These are phyloP conservation scores for Corynespora cassiicola DNA, from an alignment of 2,329 filamentous ascomycete genomes.

Conservation along the genomic window DNA sequence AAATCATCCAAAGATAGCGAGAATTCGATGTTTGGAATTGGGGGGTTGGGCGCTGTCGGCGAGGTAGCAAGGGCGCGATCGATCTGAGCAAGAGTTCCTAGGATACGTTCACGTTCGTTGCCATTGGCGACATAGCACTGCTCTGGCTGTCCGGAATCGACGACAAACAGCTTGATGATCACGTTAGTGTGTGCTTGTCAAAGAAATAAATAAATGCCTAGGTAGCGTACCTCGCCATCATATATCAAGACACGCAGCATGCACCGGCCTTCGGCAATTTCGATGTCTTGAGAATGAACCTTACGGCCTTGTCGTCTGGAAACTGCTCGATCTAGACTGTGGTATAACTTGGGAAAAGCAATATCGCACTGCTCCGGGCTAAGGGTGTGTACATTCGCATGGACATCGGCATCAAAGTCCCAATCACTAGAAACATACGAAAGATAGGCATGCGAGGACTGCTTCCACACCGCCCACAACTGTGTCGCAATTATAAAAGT, in stretches of 20 bases:
- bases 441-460: conserved; percentile 24
- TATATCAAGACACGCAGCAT: conserved; percentile 40
- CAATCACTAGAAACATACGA: conserved; percentile 20
- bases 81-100: conserved; percentile 41
- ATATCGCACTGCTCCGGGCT: conserved; percentile 39
- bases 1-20: conserved; percentile 40
- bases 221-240: conserved; percentile 32
- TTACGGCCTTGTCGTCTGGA: conserved; percentile 31
- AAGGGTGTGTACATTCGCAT: conserved; percentile 40
- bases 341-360: conserved; percentile 40
- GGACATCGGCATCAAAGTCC: conserved; percentile 35
- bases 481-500: conserved; percentile 36
- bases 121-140: conserved; percentile 40
- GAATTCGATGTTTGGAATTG: conserved; percentile 39
- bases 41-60: conserved; percentile 31
- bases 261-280: conserved; percentile 34
- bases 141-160: conserved; percentile 38
- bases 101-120: conserved; percentile 42
- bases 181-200: too few relatives aligned
- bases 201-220: background rate
- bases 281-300: conserved; percentile 34
- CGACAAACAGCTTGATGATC: conserved; percentile 31
- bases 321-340: conserved; percentile 34
- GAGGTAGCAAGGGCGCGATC: conserved; percentile 36
- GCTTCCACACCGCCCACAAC: conserved; percentile 35